phyloP scores from a whole-genome alignment of 495 filamentous ascomycete species.

The Xylaria nigripes region DNA sequence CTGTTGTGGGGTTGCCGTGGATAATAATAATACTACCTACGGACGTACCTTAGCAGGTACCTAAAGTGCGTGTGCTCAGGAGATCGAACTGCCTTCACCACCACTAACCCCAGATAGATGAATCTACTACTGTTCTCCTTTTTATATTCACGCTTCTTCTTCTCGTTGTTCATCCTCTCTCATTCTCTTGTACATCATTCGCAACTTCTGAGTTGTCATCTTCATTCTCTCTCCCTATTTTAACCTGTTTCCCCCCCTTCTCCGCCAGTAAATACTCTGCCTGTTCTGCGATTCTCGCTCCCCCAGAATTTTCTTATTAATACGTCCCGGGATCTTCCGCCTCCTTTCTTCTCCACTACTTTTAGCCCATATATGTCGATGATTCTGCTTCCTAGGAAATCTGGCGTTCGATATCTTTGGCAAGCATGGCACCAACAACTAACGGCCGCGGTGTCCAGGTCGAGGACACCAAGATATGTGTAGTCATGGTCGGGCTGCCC shows the following conservation, averaged over 20 bases:
- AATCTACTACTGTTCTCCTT: not conserved
- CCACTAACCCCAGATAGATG: not conserved
- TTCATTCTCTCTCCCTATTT: not conserved
- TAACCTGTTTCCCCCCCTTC: not conserved
- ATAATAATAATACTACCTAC: not conserved
- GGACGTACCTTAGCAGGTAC: not conserved
- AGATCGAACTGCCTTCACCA: conserved; percentile 1
- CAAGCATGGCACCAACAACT: conserved; percentile 37
- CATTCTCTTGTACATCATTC: too few relatives aligned
- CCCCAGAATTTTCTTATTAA: not conserved
- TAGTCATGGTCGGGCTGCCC: conserved; percentile 97
- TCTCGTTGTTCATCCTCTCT: not conserved
- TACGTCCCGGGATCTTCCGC: not conserved
- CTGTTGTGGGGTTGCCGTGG: not conserved
- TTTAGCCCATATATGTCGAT: not conserved
- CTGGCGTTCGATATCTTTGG: not conserved
- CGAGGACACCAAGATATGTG: conserved; percentile 90
- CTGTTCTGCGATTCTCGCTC: not conserved
- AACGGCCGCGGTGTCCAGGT: conserved; percentile 56
- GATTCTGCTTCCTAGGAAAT: not conserved
- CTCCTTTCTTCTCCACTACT: not conserved
- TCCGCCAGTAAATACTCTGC: not conserved
- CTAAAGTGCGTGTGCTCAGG: not conserved
- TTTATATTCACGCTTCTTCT: not conserved
- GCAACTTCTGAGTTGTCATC: too few relatives aligned